Percentiles rank a stretch among this genome's conserved stretches.
Conservation (phyloP, 345 rosid genomes). For the Hypericum perforatum region DNA sequence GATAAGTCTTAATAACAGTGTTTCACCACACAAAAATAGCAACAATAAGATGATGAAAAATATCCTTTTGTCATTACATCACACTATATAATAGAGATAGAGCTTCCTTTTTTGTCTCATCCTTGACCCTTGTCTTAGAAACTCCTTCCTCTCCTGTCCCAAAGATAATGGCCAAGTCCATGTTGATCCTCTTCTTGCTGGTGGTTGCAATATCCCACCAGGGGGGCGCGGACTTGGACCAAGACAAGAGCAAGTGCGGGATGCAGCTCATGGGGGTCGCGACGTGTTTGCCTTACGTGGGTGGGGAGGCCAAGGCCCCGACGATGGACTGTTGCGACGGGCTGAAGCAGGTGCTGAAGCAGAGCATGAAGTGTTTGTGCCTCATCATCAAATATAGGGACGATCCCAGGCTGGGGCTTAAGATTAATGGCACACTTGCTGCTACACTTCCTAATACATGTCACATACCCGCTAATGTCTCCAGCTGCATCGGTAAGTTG, state of each 20-base stretch:
- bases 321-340: conserved; percentile 68
- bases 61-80: no score
- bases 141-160: no score
- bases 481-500: conserved; percentile 49
- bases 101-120: no score
- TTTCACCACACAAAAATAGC: no score
- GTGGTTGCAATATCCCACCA: conserved; percentile 20
- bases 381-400: conserved; percentile 52
- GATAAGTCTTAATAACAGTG: no score
- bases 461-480: conserved; percentile 34
- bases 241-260: conserved; percentile 61
- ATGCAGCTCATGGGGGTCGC: conserved; percentile 41
- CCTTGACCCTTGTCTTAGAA: no score
- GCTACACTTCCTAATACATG: conserved; percentile 54
- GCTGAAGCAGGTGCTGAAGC: conserved; percentile 39
- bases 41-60: no score
- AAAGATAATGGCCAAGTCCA: no score
- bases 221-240: conserved; percentile 35
- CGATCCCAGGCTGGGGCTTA: conserved; percentile 61
- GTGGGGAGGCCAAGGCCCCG: conserved; percentile 52
- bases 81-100: no score
- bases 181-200: conserved; percentile 1
- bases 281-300: conserved; percentile 60
- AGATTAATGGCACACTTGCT: conserved; percentile 51
- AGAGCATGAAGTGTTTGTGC: conserved; percentile 65